Evolutionary conservation across 192 early-diverging fungal genomes (phyloP), one percentile per base, ranked within the genome.

Genomic region (Backusella tuberculispora): DNA sequence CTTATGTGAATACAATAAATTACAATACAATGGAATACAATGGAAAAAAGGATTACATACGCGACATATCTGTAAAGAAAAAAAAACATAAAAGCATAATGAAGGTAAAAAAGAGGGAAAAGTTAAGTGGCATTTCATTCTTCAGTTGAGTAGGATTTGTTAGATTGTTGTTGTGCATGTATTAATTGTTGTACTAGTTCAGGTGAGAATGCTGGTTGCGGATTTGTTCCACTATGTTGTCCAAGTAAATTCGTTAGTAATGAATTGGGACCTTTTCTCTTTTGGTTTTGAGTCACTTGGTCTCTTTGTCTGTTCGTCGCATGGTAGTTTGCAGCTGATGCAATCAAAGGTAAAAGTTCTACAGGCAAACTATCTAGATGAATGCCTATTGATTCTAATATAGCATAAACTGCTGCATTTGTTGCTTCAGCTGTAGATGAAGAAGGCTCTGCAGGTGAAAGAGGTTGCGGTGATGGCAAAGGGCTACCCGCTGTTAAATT

Each of bases 251-350:
- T 17, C 0, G 37, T 38, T 2, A 65, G 0, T 21, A 21, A 38
- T 5, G 42, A 8, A 13, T 45, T 45, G 6, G 19, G 63, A 5
- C 8, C 29, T 34, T 34, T 34, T 34, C 29, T 34, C 29, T 34
- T 50, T 8, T 26, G 50, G 10, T 5, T 6, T 10, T 7, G 19
- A 19, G 50, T 21, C 19, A 43, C 42, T 12, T 42, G 56, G 12
- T 50, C 47, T 46, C 45, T 43, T 41, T 45, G 74, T 56, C 53
- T 75, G 26, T 75, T 75, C 14, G 66, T 34, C 17, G 74, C 65
- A 69, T 75, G 74, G 13, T 75, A 75, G 19, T 69, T 68, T 4
- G 65, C 66, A 41, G 74, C 74, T 6, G 74, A 75, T 14, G 66
- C 74, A 45, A 75, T 75, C 37, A 69, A 40, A 19, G 74, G 74